phyloP scores from a whole-genome alignment of 2,329 filamentous ascomycete genomes.

The Exophiala bonariae region DNA sequence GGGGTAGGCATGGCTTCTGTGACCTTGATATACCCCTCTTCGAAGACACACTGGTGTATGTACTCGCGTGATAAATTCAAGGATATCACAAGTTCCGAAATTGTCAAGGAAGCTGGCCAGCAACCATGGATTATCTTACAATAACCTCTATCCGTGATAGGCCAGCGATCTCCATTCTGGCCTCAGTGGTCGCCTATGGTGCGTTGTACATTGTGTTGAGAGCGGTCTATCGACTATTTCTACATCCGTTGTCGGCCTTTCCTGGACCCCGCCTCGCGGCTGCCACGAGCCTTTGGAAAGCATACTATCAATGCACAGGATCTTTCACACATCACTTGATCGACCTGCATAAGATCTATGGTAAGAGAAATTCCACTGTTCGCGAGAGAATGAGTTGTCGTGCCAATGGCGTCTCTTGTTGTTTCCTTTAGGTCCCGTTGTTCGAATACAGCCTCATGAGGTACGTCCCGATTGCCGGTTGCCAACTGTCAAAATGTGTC shows the following conservation, averaged over 20 bases:
- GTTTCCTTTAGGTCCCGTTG: slow-evolving; percentile 21
- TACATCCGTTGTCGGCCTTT: slow-evolving; percentile 20
- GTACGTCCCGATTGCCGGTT: too few relatives aligned
- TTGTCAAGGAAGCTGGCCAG: background rate
- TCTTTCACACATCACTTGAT: slow-evolving; percentile 20
- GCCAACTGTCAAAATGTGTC: too few relatives aligned
- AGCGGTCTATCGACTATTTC: slow-evolving; percentile 14
- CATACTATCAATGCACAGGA: slow-evolving; percentile 30
- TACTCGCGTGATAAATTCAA: background rate
- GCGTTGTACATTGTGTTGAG: background rate
- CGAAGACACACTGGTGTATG: too few relatives aligned
- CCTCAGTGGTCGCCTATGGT: background rate
- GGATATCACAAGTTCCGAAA: too few relatives aligned
- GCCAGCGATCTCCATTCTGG: background rate
- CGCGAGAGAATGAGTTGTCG: background rate
- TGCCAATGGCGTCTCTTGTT: background rate
- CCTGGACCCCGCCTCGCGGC: slow-evolving; percentile 23
- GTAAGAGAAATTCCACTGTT: slow-evolving; percentile 6
- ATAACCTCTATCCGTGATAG: background rate
- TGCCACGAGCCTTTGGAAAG: slow-evolving; percentile 30
- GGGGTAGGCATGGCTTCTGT: too few relatives aligned
- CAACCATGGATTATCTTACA: background rate
- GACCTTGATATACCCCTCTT: too few relatives aligned
- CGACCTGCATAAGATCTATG: slow-evolving; percentile 21
- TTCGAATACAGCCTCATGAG: slow-evolving; percentile 29